Base-by-base conservation (phyloP, 2,329 filamentous ascomycete species). In the Talaromyces sp. region DNA sequence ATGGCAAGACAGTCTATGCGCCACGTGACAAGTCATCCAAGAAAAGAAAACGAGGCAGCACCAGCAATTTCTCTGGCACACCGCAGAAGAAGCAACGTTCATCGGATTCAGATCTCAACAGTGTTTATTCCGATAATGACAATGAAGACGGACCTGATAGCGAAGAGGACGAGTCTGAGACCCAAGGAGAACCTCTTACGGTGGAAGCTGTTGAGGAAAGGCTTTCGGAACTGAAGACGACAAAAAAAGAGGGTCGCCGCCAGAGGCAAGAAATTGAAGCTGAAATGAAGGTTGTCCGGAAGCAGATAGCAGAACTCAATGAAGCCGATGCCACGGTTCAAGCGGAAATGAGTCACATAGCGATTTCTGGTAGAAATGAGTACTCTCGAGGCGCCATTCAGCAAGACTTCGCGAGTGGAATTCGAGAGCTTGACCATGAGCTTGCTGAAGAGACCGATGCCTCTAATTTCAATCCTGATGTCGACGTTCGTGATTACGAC, bases 401-500 rank as follows among this genome's bases (percentile, higher is more conserved):
- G 63, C 67, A 75, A 11, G 82, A 87, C 56, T 87, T 85, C 65
- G 82, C 82, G 1, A 72, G 76, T 46, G 84, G 84, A 0, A 81
- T 87, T 53, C 79, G 77, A 61, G 83, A 86, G 43, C 33, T 57
- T 22, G 54, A 57, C 28, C 76, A 83, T 62, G 83, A 85, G 60
- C 71, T 76, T 36, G 76, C 77, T 0, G 72, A 75, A 2, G 80
- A 84, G 60, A 75, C 82, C 62, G 77, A 85, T 45, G 81, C 81
- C 19, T 77, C 75, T 1, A 75, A 75, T 8, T 85, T 84, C 62
- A 72, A 85, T 61, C 81, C 81, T 0, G 77, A 81, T 1, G 65
- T 78, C n/a, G 79, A 84, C 6, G 45, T 75, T 2, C 77, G 83
- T 9, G 79, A 87, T 63, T 88, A 88, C 54, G 77, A 82, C 0